Conservation (phyloP, 306 rosid genomes). For the Prunus kanzakura region DNA sequence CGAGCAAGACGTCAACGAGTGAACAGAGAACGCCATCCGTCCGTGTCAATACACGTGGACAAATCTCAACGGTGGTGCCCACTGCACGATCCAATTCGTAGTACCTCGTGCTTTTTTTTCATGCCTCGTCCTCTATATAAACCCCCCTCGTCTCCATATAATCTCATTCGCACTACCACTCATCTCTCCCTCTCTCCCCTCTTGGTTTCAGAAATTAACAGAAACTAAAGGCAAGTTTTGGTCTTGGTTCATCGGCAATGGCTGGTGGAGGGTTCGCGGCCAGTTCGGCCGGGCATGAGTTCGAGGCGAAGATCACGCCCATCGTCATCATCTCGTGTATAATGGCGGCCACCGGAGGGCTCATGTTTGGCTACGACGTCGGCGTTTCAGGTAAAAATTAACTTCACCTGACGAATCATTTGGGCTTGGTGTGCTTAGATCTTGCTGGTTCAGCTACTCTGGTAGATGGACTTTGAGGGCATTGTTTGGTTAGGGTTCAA, state of each 20-base stretch:
- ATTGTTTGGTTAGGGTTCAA: slow-evolving; percentile 14
- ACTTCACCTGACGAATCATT: neutral
- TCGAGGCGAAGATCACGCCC: slow-evolving; percentile 86
- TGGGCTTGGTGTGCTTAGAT: neutral
- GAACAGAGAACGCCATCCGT: slow-evolving; percentile 11
- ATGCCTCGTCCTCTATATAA: slow-evolving; percentile 7
- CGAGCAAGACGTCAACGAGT: neutral
- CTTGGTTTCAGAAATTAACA: neutral
- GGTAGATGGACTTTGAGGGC: neutral
- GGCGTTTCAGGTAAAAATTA: slow-evolving; percentile 70
- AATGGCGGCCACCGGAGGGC: slow-evolving; percentile 93
- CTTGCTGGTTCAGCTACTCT: slow-evolving; percentile 2
- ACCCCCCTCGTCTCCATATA: neutral
- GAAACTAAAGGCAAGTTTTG: neutral
- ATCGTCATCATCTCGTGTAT: slow-evolving; percentile 74
- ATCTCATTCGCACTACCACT: neutral
- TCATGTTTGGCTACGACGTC: slow-evolving; percentile 81
- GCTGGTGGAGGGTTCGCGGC: slow-evolving; percentile 51
- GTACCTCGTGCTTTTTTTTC: neutral
- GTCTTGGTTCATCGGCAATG: slow-evolving; percentile 24
- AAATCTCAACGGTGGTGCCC: slow-evolving; percentile 30
- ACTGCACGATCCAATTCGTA: slow-evolving; percentile 13
- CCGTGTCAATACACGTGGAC: slow-evolving; percentile 33
- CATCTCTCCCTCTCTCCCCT: neutral
- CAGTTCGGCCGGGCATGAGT: slow-evolving; percentile 25